These are phyloP conservation scores for Apiotrichum domesticum DNA, from an alignment of 1,284 basidiomycete species.

Conservation along the genomic window DNA sequence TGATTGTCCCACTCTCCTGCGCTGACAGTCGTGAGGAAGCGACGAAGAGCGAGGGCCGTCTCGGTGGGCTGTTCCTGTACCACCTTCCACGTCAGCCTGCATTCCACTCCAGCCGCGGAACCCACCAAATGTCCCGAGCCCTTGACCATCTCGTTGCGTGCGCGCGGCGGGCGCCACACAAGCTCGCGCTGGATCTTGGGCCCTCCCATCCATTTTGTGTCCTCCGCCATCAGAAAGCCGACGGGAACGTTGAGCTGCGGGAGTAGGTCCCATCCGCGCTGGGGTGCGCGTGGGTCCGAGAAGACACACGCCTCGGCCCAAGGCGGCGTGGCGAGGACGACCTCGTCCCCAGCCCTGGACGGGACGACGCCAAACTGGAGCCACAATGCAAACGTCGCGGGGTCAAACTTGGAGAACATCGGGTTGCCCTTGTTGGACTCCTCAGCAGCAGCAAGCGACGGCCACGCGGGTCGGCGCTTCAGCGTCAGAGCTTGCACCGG, in stretches of 20 bases:
- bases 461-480: constrained; percentile 5
- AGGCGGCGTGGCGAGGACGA: constrained; percentile 29
- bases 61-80: constrained; percentile 35
- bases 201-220: constrained; percentile 18
- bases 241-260: constrained; percentile 26
- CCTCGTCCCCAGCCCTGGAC: constrained; percentile 19
- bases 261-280: constrained; percentile 33
- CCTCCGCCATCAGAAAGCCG: constrained; percentile 33
- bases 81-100: constrained; percentile 13
- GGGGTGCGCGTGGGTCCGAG: constrained; percentile 22
- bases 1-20: constrained; percentile 8
- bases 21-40: constrained; percentile 24
- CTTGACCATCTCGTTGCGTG: constrained; percentile 31
- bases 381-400: constrained; percentile 60
- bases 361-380: constrained; percentile 56
- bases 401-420: constrained; percentile 48
- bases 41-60: constrained; percentile 26
- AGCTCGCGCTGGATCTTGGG: constrained; percentile 11
- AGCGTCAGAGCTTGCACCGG: constrained; percentile 1
- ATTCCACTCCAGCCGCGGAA: constrained; percentile 6
- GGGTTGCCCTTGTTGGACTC: constrained; percentile 34
- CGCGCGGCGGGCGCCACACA: constrained; percentile 22
- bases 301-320: constrained; percentile 36
- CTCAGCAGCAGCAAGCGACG: constrained; percentile 1
- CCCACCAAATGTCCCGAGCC: constrained; percentile 33